Evolutionary conservation across 2,329 filamentous ascomycete genomes (phyloP), one percentile per base, ranked within the genome.

Genomic region (Chaetomiaceae sp.): DNA sequence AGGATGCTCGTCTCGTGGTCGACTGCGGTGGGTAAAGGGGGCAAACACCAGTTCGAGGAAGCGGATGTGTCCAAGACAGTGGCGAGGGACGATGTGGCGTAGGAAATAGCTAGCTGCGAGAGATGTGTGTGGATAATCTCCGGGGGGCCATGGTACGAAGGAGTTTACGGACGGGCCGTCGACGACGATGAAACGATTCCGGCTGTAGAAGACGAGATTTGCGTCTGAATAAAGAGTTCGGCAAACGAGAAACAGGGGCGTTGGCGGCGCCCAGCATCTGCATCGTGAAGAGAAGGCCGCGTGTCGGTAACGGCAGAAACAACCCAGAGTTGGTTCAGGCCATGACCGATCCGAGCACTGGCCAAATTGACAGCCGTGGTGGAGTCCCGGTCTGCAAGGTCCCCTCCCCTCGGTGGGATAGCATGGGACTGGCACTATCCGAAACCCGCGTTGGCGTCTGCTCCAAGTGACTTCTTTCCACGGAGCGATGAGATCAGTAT

Each of bases 401-500:
- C 48, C 14, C 20, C 25, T 38, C 3, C 14, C 7, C 1, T 27
- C 5, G 2, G 1, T 1, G 10, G 1, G 3, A 13, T 14, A 6
- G 25, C 25, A 33, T 5, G 5, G 7, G 37, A 1, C 2, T 13
- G 5, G 3, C 1, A 34, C 13, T 14, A 18, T 11, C 2, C 9
- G 18, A 16, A 40, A 38, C 4, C 48, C 48, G 6, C 23, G 18
- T 3, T 2, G 5, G 9, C 3, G 4, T 25, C 41, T 43, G 33
- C 25, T 23, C 62, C 63, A 65, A 5, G 53, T 38, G 4, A 62
- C 56, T 16, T 62, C 46, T 9, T 47, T 57, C 9, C 27, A 42
- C 0, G 62, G 63, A 1, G 59, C 55, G 16, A 62, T 51, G 2
- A 65, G 56, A 23, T 64, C 60, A 13, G 62, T 65, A 27, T 63